A percentile compares a stretch with the other conserved stretches of the same genome.
Conservation (phyloP, 1,284 basidiomycete species). For the Mycena sp. region DNA sequence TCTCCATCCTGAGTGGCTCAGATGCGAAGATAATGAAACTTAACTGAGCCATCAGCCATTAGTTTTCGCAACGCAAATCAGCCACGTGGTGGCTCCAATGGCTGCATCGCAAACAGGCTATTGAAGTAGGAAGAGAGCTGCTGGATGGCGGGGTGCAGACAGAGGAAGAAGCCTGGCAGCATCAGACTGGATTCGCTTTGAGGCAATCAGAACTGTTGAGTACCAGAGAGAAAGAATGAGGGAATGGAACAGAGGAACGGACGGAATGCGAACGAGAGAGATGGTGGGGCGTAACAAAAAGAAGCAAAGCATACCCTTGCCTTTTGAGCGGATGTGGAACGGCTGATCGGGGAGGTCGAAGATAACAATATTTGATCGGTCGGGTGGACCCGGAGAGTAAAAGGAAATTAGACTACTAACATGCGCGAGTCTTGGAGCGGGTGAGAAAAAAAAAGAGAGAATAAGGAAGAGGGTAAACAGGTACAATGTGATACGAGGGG, state of each 20-base stretch:
- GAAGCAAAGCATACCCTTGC: conserved; percentile 13
- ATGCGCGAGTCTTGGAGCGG: conserved; percentile 14
- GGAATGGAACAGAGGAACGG: conserved; percentile 20
- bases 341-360: conserved; percentile 23
- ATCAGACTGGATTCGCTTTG: conserved; percentile 9
- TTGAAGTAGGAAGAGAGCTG: conserved; percentile 17
- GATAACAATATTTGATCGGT: conserved; percentile 17
- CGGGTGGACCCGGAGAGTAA: conserved; percentile 17
- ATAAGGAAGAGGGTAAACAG: conserved; percentile 17
- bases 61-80: too few species aligned
- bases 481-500: conserved; percentile 17
- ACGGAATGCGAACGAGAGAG: conserved; percentile 12
- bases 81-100: background rate
- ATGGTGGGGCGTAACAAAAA: conserved; percentile 19
- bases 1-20: conserved; percentile 3
- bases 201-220: conserved; percentile 16
- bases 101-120: conserved; percentile 17
- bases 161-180: too few species aligned
- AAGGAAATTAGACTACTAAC: conserved; percentile 17
- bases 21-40: too few species aligned
- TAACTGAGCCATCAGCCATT: too few species aligned
- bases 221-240: conserved; percentile 18
- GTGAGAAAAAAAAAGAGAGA: conserved; percentile 12
- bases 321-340: conserved; percentile 16
- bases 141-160: background rate